Percentiles rank a stretch among this genome's conserved stretches.
These are phyloP conservation scores for Trichosanthes truncata DNA, from an alignment of 306 rosid species.

Conservation along the genomic window DNA sequence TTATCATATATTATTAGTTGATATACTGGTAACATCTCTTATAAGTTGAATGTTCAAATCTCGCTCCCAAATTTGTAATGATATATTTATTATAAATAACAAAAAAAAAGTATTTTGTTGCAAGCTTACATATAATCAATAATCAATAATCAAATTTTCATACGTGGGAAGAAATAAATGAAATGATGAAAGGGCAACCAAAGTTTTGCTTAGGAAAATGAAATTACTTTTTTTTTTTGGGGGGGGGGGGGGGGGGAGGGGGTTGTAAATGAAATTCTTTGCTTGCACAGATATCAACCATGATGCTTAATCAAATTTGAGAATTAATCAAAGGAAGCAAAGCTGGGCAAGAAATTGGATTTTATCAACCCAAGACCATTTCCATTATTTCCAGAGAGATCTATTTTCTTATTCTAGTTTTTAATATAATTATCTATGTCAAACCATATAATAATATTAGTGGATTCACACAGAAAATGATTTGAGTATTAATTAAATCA, in stretches of 20 bases:
- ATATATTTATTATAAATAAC: too few relatives aligned
- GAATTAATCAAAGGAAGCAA: slow-evolving; percentile 3
- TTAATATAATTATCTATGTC: background rate
- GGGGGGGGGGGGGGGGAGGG: too few relatives aligned
- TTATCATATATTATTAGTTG: too few relatives aligned
- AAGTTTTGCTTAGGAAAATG: background rate
- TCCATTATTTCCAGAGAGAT: background rate
- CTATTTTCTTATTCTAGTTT: background rate
- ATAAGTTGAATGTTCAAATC: too few relatives aligned
- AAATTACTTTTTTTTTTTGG: too few relatives aligned
- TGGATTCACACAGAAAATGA: background rate
- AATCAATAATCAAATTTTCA: too few relatives aligned
- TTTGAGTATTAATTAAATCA: background rate
- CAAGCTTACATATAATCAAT: too few relatives aligned
- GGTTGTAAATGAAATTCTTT: slow-evolving; percentile 1
- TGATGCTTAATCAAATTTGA: background rate
- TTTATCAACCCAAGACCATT: background rate
- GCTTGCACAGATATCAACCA: background rate
- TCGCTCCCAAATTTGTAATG: too few relatives aligned
- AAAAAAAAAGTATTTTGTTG: background rate
- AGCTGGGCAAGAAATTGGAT: background rate
- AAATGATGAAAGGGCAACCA: background rate
- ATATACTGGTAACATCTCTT: too few relatives aligned
- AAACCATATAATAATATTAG: background rate
- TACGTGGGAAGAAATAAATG: too few relatives aligned